A percentile compares a stretch with the other conserved stretches of the same genome.
Evolutionary conservation across 2,329 filamentous ascomycete genomes (phyloP).

Genomic region (Exophiala sp.): DNA sequence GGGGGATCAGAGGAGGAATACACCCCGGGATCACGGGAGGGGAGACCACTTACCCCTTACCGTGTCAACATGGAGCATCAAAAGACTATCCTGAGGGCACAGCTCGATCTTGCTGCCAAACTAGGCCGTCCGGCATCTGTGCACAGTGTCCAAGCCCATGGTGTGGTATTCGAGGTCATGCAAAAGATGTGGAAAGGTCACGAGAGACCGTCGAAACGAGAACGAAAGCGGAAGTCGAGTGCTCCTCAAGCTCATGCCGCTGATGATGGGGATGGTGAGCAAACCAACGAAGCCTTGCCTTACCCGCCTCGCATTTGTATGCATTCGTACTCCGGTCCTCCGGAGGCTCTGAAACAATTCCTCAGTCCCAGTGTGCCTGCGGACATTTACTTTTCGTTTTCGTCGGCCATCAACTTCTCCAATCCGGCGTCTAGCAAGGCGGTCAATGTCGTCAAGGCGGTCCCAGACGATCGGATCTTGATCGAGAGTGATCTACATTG

Average conservation of each 20-base stretch:
- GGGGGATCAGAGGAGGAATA: constrained; percentile 36
- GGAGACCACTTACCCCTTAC: constrained; percentile 52
- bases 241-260: constrained; percentile 33
- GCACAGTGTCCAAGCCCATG: constrained; percentile 60
- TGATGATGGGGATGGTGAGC: constrained; percentile 27
- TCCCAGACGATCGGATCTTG: constrained; percentile 73
- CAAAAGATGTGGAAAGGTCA: constrained; percentile 54
- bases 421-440: constrained; percentile 50
- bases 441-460: constrained; percentile 60
- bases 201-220: constrained; percentile 49
- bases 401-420: constrained; percentile 70
- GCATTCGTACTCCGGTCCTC: constrained; percentile 81
- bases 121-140: constrained; percentile 53
- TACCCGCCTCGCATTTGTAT: constrained; percentile 87
- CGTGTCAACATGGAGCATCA: constrained; percentile 54
- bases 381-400: constrained; percentile 83
- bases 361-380: constrained; percentile 65
- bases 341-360: constrained; percentile 72
- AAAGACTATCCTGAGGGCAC: constrained; percentile 50
- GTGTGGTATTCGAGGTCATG: constrained; percentile 51
- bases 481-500: constrained; percentile 86
- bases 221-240: constrained; percentile 36
- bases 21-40: constrained; percentile 57
- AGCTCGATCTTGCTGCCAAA: constrained; percentile 55
- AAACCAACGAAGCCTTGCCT: constrained; percentile 44